These are phyloP conservation scores for Pleodorina starrii DNA, from an alignment of 139 green algal genomes.

Conservation along the genomic window DNA sequence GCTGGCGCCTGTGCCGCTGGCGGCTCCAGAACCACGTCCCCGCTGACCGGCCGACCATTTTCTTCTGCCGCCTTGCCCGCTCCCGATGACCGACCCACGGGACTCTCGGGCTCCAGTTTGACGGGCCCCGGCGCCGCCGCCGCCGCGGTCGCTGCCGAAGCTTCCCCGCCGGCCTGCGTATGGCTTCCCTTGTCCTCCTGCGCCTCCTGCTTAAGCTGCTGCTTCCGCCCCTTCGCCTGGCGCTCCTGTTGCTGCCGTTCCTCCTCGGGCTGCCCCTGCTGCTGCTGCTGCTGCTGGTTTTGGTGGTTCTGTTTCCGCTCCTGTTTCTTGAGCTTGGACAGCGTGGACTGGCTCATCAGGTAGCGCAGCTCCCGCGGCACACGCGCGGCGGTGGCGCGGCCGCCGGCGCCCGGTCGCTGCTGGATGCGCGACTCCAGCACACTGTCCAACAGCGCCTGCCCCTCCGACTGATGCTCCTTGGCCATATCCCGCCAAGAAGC, in stretches of 20 bases:
- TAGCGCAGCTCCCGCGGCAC: conserved; percentile 42
- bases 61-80: too few relatives aligned
- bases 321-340: conserved; percentile 29
- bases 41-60: too few relatives aligned
- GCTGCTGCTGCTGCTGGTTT: not conserved
- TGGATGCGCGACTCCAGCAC: conserved; percentile 45
- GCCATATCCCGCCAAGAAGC: not conserved
- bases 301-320: not conserved
- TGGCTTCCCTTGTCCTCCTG: not conserved
- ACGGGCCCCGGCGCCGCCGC: too few relatives aligned
- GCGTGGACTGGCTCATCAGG: conserved; percentile 23
- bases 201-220: not conserved
- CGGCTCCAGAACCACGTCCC: too few relatives aligned
- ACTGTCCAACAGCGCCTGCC: conserved; percentile 30
- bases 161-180: not conserved
- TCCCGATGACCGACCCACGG: too few relatives aligned
- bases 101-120: too few relatives aligned
- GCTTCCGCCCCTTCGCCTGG: not conserved
- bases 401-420: not conserved
- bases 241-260: not conserved
- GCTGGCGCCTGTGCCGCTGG: too few relatives aligned
- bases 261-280: not conserved
- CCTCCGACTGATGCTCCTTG: conserved; percentile 38
- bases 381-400: not conserved
- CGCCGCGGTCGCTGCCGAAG: not conserved